Evolutionary conservation across 768 basidiomycete species (phyloP), one percentile per base, ranked within the genome.

Genomic region (Pisolithus microcarpus): DNA sequence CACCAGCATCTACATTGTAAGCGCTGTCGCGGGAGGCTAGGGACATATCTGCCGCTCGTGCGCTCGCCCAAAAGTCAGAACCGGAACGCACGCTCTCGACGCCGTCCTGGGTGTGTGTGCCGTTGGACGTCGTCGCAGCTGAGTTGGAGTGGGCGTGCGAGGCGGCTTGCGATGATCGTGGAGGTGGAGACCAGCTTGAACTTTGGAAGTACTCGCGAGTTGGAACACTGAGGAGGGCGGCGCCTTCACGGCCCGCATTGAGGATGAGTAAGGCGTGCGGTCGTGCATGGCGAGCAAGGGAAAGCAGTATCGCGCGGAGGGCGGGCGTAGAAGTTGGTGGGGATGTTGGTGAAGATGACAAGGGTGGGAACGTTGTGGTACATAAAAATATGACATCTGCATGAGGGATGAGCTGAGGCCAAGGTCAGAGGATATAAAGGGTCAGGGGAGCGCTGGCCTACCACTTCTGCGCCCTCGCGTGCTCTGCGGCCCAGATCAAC

Each of bases 201-300:
- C 82, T 83, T 56, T 92, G 90, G 62, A 90, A 87, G 65, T 91
- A 92, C 58, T 92, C 90, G 56, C 78, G 78, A 0, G 89, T 91
- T 0, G 89, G 90, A 7, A 91, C 66, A 15, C 85, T 88, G 49
- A 91, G 75, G 4, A 87, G 82, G 0, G 89, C 90, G 1, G 85
- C 85, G 10, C 89, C 89, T 44, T 87, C 85, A 21, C 75, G 71
- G 6, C 88, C 88, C 78, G 89, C 91, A 59, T 91, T 74, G 2
- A 84, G 87, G 21, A 92, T 77, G n/a, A 91, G 81, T 0, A 92
- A 72, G 0, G 88, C 82, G 58, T 91, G 89, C 0, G 83, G 74
- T 2, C 87, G 75, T 0, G 81, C 87, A 31, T 78, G 75, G 10
- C 80, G 73, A 0, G 80, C 79, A 48, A 90, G 70, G 0, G 90